phyloP scores from a whole-genome alignment of 2,329 filamentous ascomycete genomes.

The Sporothrix mexicana region DNA sequence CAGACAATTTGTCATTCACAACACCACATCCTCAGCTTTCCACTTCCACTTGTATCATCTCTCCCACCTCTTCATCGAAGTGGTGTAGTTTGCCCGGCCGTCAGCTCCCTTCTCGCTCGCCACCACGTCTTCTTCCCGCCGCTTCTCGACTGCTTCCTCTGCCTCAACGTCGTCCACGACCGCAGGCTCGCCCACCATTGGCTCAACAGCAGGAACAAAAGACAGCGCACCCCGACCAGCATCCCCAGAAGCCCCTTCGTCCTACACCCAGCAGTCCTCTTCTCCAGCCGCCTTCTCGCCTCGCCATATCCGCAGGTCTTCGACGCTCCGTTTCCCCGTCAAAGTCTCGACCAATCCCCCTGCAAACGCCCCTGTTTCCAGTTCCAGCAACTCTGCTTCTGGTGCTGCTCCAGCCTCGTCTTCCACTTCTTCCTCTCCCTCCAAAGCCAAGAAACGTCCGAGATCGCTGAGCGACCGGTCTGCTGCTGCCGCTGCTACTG shows the following conservation, averaged over 20 bases:
- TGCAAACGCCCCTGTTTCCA: constrained; percentile 26
- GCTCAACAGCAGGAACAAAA: constrained; percentile 19
- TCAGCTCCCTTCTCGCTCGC: background rate
- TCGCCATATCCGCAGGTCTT: constrained; percentile 35
- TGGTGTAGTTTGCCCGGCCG: constrained; percentile 10
- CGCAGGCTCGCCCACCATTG: constrained; percentile 32
- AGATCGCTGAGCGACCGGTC: constrained; percentile 36
- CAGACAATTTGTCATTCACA: constrained; percentile 19
- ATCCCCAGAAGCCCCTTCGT: constrained; percentile 6
- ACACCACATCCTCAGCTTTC: background rate
- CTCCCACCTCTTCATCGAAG: background rate
- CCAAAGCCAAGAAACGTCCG: constrained; percentile 32
- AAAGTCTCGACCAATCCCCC: constrained; percentile 35
- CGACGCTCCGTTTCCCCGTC: constrained; percentile 38
- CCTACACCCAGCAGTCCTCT: background rate
- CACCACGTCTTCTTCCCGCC: constrained; percentile 38
- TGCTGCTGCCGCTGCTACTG: constrained; percentile 29
- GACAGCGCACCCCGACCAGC: constrained; percentile 11
- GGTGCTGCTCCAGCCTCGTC: background rate
- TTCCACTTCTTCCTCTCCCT: constrained; percentile 2
- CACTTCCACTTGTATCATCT: background rate
- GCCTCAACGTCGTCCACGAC: constrained; percentile 32
- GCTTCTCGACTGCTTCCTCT: constrained; percentile 36
- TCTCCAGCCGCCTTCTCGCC: constrained; percentile 27
- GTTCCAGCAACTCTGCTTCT: background rate